Evolutionary conservation across 1,284 basidiomycete genomes (phyloP), one percentile per base, ranked within the genome.

Genomic region (Cryptococcus deneoformans): DNA sequence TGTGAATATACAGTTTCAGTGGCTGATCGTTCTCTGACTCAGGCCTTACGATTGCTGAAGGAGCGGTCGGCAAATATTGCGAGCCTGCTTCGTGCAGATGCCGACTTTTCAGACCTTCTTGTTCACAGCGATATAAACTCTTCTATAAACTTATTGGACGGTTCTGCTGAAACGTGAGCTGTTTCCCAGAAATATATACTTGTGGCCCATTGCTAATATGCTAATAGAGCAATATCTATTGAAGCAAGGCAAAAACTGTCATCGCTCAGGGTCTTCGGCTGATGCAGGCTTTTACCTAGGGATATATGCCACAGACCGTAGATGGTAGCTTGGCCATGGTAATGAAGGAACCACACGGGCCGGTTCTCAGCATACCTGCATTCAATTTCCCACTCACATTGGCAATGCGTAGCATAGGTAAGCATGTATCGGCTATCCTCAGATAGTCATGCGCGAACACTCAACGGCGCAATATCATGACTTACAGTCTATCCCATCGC

Each of bases 351-450:
- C 70, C 70, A 6, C 68, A 62, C 49, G 70, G 70, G 12, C 61
- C 66, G 2, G 61, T 65, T 2, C 53, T 72, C 9, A 67, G 64
- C 48, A 66, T 72, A n/a, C 60, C 70, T 9, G 67, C 70, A 0
- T 72, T 68, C 66, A 72, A 72, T 51, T 67, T 64, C 38, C 67
- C 64, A 6, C 53, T 69, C 44, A 66, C 67, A 6, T 62, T 72
- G 14, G 60, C 67, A 5, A 29, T 72, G 35, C 50, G 70, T 16
- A 63, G 65, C 34, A 68, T 72, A 16, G 63, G 68, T 69, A 29
- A 4, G 64, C 63, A 8, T 11, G 20, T 14, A 20, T 14, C 42
- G 8, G 36, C n/a, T 24, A 38, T 36, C 29, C 29, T 29, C 29
- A 29, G 29, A 29, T 29, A 29, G 29, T 29, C 29, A 14, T n/a